Conservation (phyloP, 495 filamentous ascomycete genomes). For the Talaromyces stipitatus region DNA sequence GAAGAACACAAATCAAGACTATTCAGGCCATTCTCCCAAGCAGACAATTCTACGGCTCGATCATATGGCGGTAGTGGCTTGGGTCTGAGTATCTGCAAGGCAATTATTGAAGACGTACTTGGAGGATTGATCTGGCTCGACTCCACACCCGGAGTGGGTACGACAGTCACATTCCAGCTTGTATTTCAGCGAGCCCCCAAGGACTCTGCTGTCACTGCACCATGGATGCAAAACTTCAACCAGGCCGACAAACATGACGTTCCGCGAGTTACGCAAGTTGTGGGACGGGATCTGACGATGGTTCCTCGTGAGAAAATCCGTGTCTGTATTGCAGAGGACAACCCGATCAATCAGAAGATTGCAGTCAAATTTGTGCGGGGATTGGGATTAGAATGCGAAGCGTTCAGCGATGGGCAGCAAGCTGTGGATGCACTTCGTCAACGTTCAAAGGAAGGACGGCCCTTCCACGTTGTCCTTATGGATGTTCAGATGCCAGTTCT, state of each 20-base stretch:
- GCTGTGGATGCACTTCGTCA: conserved; percentile 75
- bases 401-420: conserved; percentile 77
- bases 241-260: conserved; percentile 17
- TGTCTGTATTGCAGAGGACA: conserved; percentile 88
- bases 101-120: conserved; percentile 87
- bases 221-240: conserved; percentile 44
- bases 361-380: conserved; percentile 82
- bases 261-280: conserved; percentile 14
- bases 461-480: conserved; percentile 77
- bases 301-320: conserved; percentile 71
- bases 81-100: conserved; percentile 89
- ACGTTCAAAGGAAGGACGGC: conserved; percentile 58
- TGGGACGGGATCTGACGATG: conserved; percentile 49
- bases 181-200: conserved; percentile 70
- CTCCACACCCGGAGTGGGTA: conserved; percentile 65
- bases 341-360: conserved; percentile 86
- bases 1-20: conserved; percentile 73
- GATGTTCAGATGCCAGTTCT: conserved; percentile 93
- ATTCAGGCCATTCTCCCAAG: conserved; percentile 87
- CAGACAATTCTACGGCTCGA: conserved; percentile 76
- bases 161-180: conserved; percentile 78
- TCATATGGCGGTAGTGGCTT: conserved; percentile 89
- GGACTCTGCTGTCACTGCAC: conserved; percentile 46
- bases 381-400: conserved; percentile 73
- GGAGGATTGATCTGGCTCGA: conserved; percentile 77